Conservation (phyloP, 1,139 yeast species). For the Protomyces lactucae-debilis region DNA sequence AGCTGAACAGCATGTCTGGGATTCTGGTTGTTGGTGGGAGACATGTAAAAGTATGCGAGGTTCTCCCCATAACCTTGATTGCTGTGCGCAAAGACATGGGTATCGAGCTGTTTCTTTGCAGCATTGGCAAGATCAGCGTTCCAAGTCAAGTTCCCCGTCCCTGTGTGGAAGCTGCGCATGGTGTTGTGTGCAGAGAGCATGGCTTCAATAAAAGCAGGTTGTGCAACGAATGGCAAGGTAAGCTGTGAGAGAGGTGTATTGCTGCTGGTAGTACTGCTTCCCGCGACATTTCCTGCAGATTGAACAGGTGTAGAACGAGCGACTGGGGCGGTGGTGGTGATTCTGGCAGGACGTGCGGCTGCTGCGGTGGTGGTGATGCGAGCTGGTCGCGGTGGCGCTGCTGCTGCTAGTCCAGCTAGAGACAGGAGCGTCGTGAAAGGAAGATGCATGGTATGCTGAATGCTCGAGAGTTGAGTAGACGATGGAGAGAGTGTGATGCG, state of each 20-base stretch:
- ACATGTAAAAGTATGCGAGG: slow-evolving; percentile 52
- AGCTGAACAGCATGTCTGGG: slow-evolving; percentile 58
- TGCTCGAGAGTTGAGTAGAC: too few species aligned
- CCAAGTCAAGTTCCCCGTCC: slow-evolving; percentile 56
- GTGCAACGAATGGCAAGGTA: slow-evolving; percentile 30
- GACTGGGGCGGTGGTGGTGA: not conserved
- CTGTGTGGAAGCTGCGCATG: slow-evolving; percentile 54
- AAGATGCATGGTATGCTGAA: not conserved
- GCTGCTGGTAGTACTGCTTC: slow-evolving; percentile 28
- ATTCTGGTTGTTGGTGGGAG: slow-evolving; percentile 28
- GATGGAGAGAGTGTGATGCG: too few species aligned
- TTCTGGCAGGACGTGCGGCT: not conserved
- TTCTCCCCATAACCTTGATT: slow-evolving; percentile 71
- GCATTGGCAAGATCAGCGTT: slow-evolving; percentile 51
- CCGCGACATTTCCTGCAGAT: not conserved
- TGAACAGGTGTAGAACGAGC: not conserved
- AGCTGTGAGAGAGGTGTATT: slow-evolving; percentile 30
- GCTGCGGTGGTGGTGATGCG: not conserved
- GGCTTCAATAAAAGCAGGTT: slow-evolving; percentile 37
- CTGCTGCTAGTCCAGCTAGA: not conserved
- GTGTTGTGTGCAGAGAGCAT: slow-evolving; percentile 53
- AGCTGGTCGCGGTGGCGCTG: not conserved
- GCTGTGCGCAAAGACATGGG: slow-evolving; percentile 64
- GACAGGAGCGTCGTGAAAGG: not conserved
- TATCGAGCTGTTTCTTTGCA: slow-evolving; percentile 57